These are phyloP conservation scores for Ascochyta pisi DNA, from an alignment of 2,329 filamentous ascomycete genomes.

Conservation along the genomic window DNA sequence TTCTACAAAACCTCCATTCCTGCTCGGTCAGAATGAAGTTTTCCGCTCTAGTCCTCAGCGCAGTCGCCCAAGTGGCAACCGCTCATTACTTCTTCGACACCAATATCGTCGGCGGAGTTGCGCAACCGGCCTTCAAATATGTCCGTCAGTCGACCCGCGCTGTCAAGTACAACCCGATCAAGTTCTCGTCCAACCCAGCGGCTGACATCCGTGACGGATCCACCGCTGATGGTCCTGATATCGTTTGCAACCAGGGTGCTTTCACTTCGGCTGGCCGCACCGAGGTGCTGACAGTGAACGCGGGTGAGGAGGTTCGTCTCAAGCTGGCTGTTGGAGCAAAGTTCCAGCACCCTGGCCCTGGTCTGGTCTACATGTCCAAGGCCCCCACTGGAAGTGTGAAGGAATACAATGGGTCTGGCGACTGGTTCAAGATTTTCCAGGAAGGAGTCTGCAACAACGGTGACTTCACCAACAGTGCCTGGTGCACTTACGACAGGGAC, in stretches of 20 bases:
- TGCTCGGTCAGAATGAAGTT: slow-evolving; percentile 19
- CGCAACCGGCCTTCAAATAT: slow-evolving; percentile 27
- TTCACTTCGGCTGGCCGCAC: slow-evolving; percentile 19
- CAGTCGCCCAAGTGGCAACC: slow-evolving; percentile 23
- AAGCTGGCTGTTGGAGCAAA: slow-evolving; percentile 30
- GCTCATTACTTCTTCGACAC: slow-evolving; percentile 38
- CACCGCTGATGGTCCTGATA: slow-evolving; percentile 29
- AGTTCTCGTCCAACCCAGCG: slow-evolving; percentile 23
- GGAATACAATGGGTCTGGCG: slow-evolving; percentile 31
- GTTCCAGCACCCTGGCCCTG: slow-evolving; percentile 35
- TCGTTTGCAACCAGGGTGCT: slow-evolving; percentile 37
- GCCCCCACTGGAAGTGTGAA: slow-evolving; percentile 26
- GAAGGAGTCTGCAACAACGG: slow-evolving; percentile 28
- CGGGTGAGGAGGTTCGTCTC: slow-evolving; percentile 29
- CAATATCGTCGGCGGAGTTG: slow-evolving; percentile 21
- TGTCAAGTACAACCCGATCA: slow-evolving; percentile 36
- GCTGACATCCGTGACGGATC: slow-evolving; percentile 31
- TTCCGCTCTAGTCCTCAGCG: slow-evolving; percentile 8
- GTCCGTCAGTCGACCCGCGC: slow-evolving; percentile 28
- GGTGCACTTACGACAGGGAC: slow-evolving; percentile 35
- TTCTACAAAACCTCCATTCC: slow-evolving; percentile 12
- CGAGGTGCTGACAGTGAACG: slow-evolving; percentile 24
- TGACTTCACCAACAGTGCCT: slow-evolving; percentile 27
- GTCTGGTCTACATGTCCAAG: slow-evolving; percentile 39
- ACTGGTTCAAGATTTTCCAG: slow-evolving; percentile 44